Evolutionary conservation across 768 basidiomycete species (phyloP).

Genomic region (Termitomyces sp.): DNA sequence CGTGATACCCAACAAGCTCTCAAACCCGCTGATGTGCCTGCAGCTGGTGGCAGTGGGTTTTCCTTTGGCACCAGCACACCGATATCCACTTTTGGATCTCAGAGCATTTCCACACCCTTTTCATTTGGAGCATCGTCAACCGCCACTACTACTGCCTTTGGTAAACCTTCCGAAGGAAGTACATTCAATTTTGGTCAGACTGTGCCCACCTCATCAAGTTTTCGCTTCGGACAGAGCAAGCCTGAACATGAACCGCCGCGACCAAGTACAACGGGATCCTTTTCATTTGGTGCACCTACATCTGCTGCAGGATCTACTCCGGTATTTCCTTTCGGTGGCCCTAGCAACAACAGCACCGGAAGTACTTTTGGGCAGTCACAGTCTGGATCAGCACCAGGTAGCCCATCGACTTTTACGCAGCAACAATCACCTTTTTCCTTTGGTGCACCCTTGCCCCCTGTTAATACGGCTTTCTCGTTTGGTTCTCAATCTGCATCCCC

Average conservation of each 20-base stretch:
- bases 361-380: constrained; percentile 41
- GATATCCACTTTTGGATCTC: constrained; percentile 26
- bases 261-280: constrained; percentile 36
- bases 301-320: constrained; percentile 34
- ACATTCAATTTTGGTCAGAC: constrained; percentile 46
- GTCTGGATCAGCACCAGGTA: constrained; percentile 45
- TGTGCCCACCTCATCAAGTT: constrained; percentile 28
- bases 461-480: constrained; percentile 40
- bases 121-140: constrained; percentile 35
- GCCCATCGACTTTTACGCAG: constrained; percentile 54
- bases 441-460: constrained; percentile 31
- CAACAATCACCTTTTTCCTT: constrained; percentile 45
- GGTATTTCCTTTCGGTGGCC: constrained; percentile 41
- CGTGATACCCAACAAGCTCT: constrained; percentile 49
- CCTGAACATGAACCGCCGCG: constrained; percentile 31
- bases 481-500: constrained; percentile 59
- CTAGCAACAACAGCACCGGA: constrained; percentile 23
- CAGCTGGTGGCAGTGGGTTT: constrained; percentile 40
- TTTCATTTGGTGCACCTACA: constrained; percentile 41
- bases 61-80: constrained; percentile 37
- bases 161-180: constrained; percentile 40
- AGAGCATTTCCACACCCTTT: constrained; percentile 27
- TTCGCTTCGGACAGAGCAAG: constrained; percentile 43
- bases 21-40: constrained; percentile 30
- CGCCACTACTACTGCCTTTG: constrained; percentile 43